A percentile compares a stretch with the other conserved stretches of the same genome.
These are phyloP conservation scores for Candida taoyuanica DNA, from an alignment of 805 yeast genomes.

Conservation along the genomic window DNA sequence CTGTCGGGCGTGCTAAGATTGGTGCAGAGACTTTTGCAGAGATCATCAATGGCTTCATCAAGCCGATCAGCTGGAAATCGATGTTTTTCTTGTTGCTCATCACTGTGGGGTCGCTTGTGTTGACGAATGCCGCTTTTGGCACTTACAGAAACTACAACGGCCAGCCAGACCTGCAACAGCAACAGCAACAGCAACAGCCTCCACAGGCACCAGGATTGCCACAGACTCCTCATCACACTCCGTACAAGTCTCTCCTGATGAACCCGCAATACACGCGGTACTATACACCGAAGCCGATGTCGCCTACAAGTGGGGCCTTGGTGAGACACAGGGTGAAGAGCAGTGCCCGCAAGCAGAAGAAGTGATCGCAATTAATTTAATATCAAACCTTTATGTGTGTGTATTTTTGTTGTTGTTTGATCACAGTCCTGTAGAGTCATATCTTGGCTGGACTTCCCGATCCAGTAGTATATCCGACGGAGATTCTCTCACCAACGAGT, in stretches of 20 bases:
- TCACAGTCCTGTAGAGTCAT: background rate
- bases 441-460: background rate
- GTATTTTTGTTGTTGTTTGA: too few species aligned
- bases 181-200: conserved; percentile 8
- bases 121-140: conserved; percentile 49
- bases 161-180: conserved; percentile 5
- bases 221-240: conserved; percentile 21
- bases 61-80: conserved; percentile 67
- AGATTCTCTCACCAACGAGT: background rate
- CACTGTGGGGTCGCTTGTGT: conserved; percentile 47
- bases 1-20: conserved; percentile 60
- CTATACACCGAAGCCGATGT: conserved; percentile 22
- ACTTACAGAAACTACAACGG: conserved; percentile 31
- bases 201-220: conserved; percentile 20
- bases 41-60: conserved; percentile 69
- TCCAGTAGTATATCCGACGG: background rate
- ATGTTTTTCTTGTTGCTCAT: conserved; percentile 44
- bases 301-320: conserved; percentile 20
- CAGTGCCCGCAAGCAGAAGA: conserved; percentile 19
- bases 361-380: conserved; percentile 1
- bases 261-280: conserved; percentile 21
- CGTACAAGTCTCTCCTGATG: conserved; percentile 18
- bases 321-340: conserved; percentile 15
- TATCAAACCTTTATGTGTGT: too few species aligned
- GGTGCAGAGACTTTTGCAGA: conserved; percentile 84